Evolutionary conservation across 805 yeast genomes (phyloP), one percentile per base, ranked within the genome.

Genomic region (Barnettozyma sucrosica): DNA sequence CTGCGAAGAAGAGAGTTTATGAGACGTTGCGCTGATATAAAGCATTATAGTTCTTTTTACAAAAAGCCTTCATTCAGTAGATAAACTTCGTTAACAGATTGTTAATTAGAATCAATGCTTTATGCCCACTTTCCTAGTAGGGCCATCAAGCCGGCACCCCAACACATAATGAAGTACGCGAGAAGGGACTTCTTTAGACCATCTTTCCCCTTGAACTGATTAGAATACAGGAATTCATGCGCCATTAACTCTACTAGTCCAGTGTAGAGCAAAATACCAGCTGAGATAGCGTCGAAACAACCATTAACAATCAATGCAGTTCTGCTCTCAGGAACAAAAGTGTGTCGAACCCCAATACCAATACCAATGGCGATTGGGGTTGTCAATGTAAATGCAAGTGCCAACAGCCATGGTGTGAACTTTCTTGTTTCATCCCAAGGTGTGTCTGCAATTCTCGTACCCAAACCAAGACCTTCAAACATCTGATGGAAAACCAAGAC

Each of bases 391-490:
- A 70, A 83, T 8, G 66, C 77, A 2, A 64, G 14, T n/a, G 77
- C 76, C 52, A 79, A 63, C 0, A 76, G n/a, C 79, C 83, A 79
- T 16, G 88, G 88, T 1, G 83, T 75, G 54, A 58, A 67, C 52
- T 71, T 68, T 55, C 64, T 69, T 18, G 51, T 33, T 7, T 56
- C 44, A 32, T 65, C 62, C 65, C 65, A 61, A 26, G 67, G 57
- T 1, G 79, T 71, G 26, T 72, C 73, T 1, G 89, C 84, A 33
- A 85, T 71, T 64, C 95, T 77, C 8, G 92, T 76, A 21, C 95
- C 95, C 54, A 88, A 70, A 50, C 95, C 96, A 43, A 88, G 71
- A 43, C 95, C 96, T 67, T 87, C 96, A 60, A 87, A 87, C 71
- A 81, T 72, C 66, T 87, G 96, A 63, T 88, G 89, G 72, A 79